Evolutionary conservation across 257 asterid species (phyloP).

Genomic region (Primulina huaijiensis): DNA sequence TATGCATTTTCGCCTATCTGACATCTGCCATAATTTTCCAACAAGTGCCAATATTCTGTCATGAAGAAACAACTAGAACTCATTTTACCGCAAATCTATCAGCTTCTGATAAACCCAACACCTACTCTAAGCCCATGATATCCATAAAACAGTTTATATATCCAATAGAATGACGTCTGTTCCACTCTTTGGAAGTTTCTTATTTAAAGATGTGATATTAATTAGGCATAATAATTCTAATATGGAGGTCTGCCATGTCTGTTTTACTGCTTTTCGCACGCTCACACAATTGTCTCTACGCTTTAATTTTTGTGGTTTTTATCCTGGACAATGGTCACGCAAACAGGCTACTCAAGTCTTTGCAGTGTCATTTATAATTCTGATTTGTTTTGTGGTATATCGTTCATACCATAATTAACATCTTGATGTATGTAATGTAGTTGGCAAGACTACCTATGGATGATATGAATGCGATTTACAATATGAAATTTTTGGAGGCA

Average conservation of each 20-base stretch:
- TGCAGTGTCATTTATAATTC: background rate
- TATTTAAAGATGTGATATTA: background rate
- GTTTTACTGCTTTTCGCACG: background rate
- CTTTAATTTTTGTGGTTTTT: background rate
- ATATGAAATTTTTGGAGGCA: conserved; percentile 87
- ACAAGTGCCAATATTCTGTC: background rate
- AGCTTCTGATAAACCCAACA: background rate
- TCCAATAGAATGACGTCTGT: background rate
- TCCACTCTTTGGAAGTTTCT: background rate
- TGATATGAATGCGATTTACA: conserved; percentile 85
- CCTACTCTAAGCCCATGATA: background rate
- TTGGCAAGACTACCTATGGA: conserved; percentile 79
- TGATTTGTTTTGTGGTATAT: background rate
- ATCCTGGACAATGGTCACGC: background rate
- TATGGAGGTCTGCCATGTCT: background rate
- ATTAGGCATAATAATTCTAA: background rate
- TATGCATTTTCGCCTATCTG: background rate
- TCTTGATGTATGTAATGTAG: conserved; percentile 40
- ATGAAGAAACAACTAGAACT: background rate
- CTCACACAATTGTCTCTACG: background rate
- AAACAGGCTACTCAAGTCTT: conserved; percentile 1
- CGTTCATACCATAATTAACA: conserved; percentile 19
- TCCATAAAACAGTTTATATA: background rate
- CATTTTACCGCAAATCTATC: background rate
- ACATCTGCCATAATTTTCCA: background rate